Base-by-base conservation (phyloP, 1,139 yeast genomes). In the Saccharomyces hybrid region DNA sequence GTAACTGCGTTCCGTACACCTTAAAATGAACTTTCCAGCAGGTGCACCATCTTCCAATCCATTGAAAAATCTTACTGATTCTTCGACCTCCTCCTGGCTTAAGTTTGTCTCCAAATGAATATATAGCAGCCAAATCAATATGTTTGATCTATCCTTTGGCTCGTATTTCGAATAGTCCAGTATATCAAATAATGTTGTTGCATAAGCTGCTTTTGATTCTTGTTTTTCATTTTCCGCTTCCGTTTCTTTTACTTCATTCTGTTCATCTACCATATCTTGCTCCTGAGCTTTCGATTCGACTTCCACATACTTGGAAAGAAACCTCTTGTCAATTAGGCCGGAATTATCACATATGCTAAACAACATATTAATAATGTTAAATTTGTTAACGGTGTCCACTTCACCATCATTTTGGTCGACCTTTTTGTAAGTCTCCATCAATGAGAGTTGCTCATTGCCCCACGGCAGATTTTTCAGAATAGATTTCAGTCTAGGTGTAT, bases 401-500 rank as follows among this genome's bases (percentile, higher is more conserved):
- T 60, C 61, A 2, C 61, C 60, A 25, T 16, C 30, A 34, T 49
- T 14, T 23, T 51, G 41, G 41, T 30, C 20, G 8, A 34, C 28
- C 20, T 59, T 59, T 6, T 62, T 61, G 38, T 77, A 70, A 51
- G 85, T 70, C 27, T 79, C 82, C 32, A 78, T 77, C 48, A 87
- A 68, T 2, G 79, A 74, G 49, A 76, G 72, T 1, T 82, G 80
- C 54, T 79, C 82, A 16, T 77, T 75, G 7, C 83, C 71, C 5
- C 63, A 50, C 0, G 71, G 66, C 28, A 68, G 49, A 13, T 96
- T 95, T 71, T 91, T 91, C 61, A 93, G 72, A 26, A 93, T 91
- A 0, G 95, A 85, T 69, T 93, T 93, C 59, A 93, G 78, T 54
- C 98, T 75, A 6, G 98, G 98, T 0, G 98, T 95, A 69, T 93